Evolutionary conservation across 108 stramenopile genomes (phyloP).

Genomic region (Aurantiochytrium sp.): DNA sequence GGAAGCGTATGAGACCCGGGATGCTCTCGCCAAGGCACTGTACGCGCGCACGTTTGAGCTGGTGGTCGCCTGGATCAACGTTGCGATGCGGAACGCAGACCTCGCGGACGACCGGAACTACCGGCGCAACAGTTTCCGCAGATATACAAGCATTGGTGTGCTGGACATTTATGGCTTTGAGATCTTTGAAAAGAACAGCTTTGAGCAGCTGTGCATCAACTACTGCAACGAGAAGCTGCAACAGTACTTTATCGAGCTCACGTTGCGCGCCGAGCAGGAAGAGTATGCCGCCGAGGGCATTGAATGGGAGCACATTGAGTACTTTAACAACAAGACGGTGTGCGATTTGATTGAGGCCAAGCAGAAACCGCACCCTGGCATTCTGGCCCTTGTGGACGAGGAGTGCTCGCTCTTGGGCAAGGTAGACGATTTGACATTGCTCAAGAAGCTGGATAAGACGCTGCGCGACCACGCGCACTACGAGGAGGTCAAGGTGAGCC

Average conservation of each 20-base stretch:
- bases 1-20: conserved; percentile 14
- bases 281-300: conserved; percentile 52
- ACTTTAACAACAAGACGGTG: conserved; percentile 52
- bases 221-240: conserved; percentile 55
- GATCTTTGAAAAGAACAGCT: conserved; percentile 31
- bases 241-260: conserved; percentile 52
- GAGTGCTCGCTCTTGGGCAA: conserved; percentile 16
- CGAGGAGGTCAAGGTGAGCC: conserved; percentile 10
- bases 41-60: conserved; percentile 30
- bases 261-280: conserved; percentile 49
- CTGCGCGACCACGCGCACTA: background rate
- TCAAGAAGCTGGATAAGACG: background rate
- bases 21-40: conserved; percentile 30
- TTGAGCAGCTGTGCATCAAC: conserved; percentile 50
- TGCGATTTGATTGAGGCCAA: conserved; percentile 46
- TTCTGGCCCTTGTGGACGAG: conserved; percentile 43
- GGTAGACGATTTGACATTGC: conserved; percentile 9
- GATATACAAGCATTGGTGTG: conserved; percentile 23
- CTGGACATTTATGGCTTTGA: conserved; percentile 49
- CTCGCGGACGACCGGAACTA: background rate
- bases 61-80: conserved; percentile 33
- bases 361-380: conserved; percentile 11
- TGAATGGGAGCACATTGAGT: conserved; percentile 39
- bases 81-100: background rate
- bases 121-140: background rate